Evolutionary conservation across 2,329 filamentous ascomycete species (phyloP).

Genomic region (Hortaea werneckii): DNA sequence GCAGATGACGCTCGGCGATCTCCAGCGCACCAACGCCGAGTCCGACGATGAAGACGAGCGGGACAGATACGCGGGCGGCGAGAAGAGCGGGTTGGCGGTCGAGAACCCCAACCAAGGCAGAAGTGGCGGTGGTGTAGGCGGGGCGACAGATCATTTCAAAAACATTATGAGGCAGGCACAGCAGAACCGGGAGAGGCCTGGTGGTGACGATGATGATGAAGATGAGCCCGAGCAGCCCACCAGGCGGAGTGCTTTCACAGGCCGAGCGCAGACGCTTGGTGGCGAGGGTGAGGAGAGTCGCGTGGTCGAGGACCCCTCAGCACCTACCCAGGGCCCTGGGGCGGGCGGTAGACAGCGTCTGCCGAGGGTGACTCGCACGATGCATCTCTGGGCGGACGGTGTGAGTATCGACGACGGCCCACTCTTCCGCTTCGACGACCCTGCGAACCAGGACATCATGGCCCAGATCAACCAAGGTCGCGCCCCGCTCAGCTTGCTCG

Average conservation of each 20-base stretch:
- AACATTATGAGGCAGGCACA: slow-evolving; percentile 40
- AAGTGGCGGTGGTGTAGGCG: slow-evolving; percentile 6
- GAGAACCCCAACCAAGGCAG: slow-evolving; percentile 48
- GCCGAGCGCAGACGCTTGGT: slow-evolving; percentile 65
- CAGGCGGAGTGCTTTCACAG: slow-evolving; percentile 45
- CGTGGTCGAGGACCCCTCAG: slow-evolving; percentile 51
- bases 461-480: slow-evolving; percentile 67
- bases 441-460: slow-evolving; percentile 59
- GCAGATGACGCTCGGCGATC: slow-evolving; percentile 35
- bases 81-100: slow-evolving; percentile 67
- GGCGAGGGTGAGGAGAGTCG: slow-evolving; percentile 66
- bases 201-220: slow-evolving; percentile 38
- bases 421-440: slow-evolving; percentile 69
- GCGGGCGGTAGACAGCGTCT: slow-evolving; percentile 25
- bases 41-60: slow-evolving; percentile 50
- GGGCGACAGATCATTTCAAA: slow-evolving; percentile 36
- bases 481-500: slow-evolving; percentile 67
- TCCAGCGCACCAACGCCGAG: slow-evolving; percentile 42
- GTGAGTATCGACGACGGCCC: slow-evolving; percentile 78
- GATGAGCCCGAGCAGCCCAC: slow-evolving; percentile 29
- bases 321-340: slow-evolving; percentile 11
- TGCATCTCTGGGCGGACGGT: slow-evolving; percentile 75
- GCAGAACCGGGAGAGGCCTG: slow-evolving; percentile 47
- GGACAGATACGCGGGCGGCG: slow-evolving; percentile 73
- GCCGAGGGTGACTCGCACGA: slow-evolving; percentile 51